These are phyloP conservation scores for Metschnikowia lunata DNA, from an alignment of 805 yeast genomes.

Conservation along the genomic window DNA sequence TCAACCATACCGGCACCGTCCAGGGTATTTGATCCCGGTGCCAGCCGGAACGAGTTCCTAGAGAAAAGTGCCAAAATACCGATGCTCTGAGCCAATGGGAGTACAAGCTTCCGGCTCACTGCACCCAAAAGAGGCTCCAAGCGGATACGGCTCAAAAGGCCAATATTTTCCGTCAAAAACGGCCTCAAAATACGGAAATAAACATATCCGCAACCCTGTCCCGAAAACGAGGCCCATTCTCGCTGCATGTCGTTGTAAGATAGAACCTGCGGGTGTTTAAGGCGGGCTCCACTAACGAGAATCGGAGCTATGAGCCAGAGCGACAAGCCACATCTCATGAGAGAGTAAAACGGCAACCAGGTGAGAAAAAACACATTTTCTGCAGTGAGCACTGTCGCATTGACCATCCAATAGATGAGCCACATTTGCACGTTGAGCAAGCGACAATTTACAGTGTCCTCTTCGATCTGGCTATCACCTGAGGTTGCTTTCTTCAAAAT, in stretches of 20 bases:
- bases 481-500: slow-evolving; percentile 28
- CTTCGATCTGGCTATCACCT: slow-evolving; percentile 13
- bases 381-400: slow-evolving; percentile 40
- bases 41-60: slow-evolving; percentile 1
- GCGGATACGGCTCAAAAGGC: slow-evolving; percentile 7
- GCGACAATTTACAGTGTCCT: slow-evolving; percentile 20
- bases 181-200: slow-evolving; percentile 28
- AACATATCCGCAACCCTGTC: slow-evolving; percentile 31
- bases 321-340: slow-evolving; percentile 55
- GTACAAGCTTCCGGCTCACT: slow-evolving; percentile 5
- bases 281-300: slow-evolving; percentile 40
- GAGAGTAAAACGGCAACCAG: slow-evolving; percentile 18
- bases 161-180: slow-evolving; percentile 23
- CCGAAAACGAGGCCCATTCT: slow-evolving; percentile 27
- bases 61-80: slow-evolving; percentile 3
- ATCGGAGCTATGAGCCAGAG: slow-evolving; percentile 46
- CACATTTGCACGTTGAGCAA: slow-evolving; percentile 36
- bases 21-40: not conserved
- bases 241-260: slow-evolving; percentile 15
- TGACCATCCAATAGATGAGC: slow-evolving; percentile 61
- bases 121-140: slow-evolving; percentile 7
- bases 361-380: slow-evolving; percentile 43
- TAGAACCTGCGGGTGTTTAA: slow-evolving; percentile 8
- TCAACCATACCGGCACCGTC: not conserved
- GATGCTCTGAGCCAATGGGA: slow-evolving; percentile 4